Evolutionary conservation across 2,329 filamentous ascomycete species (phyloP).

Genomic region (Helicocarpus griseus): DNA sequence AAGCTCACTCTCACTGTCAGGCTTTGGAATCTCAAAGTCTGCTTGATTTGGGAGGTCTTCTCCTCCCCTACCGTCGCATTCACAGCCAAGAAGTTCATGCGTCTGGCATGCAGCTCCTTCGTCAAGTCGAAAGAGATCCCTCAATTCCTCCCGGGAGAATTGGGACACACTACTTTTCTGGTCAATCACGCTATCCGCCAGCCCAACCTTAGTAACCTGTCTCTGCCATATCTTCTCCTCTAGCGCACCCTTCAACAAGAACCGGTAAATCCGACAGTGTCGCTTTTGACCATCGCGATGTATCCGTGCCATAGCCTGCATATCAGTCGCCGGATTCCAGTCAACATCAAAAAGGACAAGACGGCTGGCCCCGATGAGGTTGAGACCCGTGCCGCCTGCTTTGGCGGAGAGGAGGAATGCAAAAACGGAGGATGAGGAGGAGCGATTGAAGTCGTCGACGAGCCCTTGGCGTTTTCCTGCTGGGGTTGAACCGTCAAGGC

Average conservation of each 20-base stretch:
- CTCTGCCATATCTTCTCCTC: conserved; percentile 69
- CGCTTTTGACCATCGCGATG: conserved; percentile 62
- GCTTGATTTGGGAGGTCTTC: neutral
- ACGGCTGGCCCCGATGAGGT: conserved; percentile 60
- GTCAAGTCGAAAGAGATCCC: conserved; percentile 58
- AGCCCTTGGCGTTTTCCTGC: conserved; percentile 55
- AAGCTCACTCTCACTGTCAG: conserved; percentile 1
- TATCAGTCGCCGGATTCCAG: conserved; percentile 65
- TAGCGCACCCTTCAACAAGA: conserved; percentile 57
- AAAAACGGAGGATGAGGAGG: conserved; percentile 47
- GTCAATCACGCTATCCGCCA: conserved; percentile 63
- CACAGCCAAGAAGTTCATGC: conserved; percentile 56
- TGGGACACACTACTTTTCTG: conserved; percentile 49
- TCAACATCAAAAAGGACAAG: conserved; percentile 64
- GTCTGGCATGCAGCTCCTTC: conserved; percentile 54
- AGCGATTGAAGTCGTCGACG: conserved; percentile 61
- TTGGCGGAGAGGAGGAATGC: conserved; percentile 65
- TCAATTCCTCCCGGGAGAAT: conserved; percentile 57
- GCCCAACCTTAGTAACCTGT: conserved; percentile 59
- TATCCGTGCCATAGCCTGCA: conserved; percentile 66
- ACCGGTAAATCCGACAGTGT: conserved; percentile 58
- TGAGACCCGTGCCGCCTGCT: conserved; percentile 59
- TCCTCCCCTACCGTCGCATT: conserved; percentile 47
- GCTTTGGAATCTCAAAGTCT: neutral
- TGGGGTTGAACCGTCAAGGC: conserved; percentile 59